Percentiles rank a stretch among this genome's conserved stretches.
These are phyloP conservation scores for Pseudogymnoascus sp. DNA, from an alignment of 2,329 filamentous ascomycete genomes.

Conservation along the genomic window DNA sequence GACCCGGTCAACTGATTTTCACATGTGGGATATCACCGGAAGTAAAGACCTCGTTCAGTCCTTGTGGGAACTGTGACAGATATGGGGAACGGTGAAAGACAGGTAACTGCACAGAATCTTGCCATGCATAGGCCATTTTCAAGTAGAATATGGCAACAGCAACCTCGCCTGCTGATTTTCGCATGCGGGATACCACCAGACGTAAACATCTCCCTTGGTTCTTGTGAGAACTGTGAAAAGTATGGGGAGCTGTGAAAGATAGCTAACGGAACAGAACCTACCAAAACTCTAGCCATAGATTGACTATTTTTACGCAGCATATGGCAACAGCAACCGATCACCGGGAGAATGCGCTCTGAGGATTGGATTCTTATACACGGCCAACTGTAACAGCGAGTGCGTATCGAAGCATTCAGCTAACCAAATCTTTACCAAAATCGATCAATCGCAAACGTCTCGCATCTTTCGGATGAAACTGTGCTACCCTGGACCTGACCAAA, in stretches of 20 bases:
- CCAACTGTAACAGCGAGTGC: background rate
- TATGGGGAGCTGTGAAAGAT: conserved; percentile 40
- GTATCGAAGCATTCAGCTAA: conserved; percentile 34
- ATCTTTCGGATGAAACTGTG: conserved; percentile 57
- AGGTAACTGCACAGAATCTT: conserved; percentile 49
- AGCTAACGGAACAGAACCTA: conserved; percentile 76
- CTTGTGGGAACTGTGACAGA: conserved; percentile 62
- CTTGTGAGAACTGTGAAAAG: conserved; percentile 67
- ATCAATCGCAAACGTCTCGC: conserved; percentile 50
- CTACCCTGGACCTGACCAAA: conserved; percentile 56
- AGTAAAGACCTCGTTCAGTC: conserved; percentile 72
- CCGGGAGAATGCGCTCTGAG: background rate
- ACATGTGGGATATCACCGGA: conserved; percentile 78
- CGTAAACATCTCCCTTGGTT: conserved; percentile 72
- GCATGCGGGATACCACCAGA: conserved; percentile 78
- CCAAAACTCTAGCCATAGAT: conserved; percentile 88
- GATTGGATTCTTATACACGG: background rate
- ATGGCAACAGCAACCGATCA: background rate
- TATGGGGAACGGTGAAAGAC: conserved; percentile 40
- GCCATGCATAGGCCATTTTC: too few relatives aligned
- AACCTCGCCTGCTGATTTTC: conserved; percentile 62
- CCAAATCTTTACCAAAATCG: conserved; percentile 57
- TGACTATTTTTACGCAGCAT: conserved; percentile 56
- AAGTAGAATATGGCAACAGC: conserved; percentile 58
- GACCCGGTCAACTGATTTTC: conserved; percentile 62